A percentile compares a stretch with the other conserved stretches of the same genome.
These are phyloP conservation scores for Lotus japonicus DNA, from an alignment of 306 rosid species.

Conservation along the genomic window DNA sequence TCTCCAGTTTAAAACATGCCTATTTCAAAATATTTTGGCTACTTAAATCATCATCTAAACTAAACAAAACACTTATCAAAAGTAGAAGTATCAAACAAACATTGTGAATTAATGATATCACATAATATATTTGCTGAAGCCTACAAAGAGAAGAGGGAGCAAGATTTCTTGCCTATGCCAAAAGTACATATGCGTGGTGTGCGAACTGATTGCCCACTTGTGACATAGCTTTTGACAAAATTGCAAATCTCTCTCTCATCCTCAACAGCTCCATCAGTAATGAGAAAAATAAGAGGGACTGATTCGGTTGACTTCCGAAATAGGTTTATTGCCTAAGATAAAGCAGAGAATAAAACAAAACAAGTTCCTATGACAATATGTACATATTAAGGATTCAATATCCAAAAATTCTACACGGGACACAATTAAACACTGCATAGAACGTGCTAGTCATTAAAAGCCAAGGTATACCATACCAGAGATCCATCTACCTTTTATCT, in stretches of 20 bases:
- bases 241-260: slow-evolving; percentile 83
- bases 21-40: no score
- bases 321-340: slow-evolving; percentile 75
- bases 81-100: background rate
- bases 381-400: slow-evolving; percentile 20
- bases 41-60: no score
- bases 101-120: background rate
- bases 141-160: slow-evolving; percentile 18
- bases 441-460: no score
- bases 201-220: slow-evolving; percentile 37
- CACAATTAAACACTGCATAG: background rate
- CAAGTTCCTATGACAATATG: background rate
- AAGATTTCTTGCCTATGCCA: slow-evolving; percentile 74
- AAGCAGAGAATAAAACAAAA: slow-evolving; percentile 16
- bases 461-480: background rate
- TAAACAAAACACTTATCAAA: background rate
- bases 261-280: slow-evolving; percentile 87
- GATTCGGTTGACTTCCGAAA: slow-evolving; percentile 44
- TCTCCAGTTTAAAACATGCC: background rate
- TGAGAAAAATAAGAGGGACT: slow-evolving; percentile 71
- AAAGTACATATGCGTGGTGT: slow-evolving; percentile 69
- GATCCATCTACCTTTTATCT: background rate
- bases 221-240: slow-evolving; percentile 41
- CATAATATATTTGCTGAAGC: background rate
- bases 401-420: background rate